Percentiles rank a stretch among this genome's conserved stretches.
Conservation (phyloP, 2,329 filamentous ascomycete species). For the Colletotrichum sp. region DNA sequence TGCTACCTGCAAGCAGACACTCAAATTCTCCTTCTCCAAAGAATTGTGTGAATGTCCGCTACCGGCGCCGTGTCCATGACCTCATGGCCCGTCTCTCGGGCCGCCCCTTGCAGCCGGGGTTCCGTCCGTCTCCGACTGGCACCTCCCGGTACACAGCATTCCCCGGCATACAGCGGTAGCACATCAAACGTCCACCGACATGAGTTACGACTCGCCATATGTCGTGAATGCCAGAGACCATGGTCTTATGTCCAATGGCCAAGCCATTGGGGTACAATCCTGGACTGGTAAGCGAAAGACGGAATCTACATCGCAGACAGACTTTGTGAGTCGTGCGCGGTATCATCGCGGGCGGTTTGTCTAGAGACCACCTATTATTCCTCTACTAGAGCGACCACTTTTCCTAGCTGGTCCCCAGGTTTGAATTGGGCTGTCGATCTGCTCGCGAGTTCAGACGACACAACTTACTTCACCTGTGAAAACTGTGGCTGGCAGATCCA, state of each 20-base stretch:
- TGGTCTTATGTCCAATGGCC: neutral
- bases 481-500: neutral
- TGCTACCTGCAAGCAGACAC: neutral
- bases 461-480: neutral
- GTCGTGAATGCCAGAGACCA: neutral
- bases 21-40: neutral
- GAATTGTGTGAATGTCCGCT: neutral
- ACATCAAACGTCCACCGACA: neutral
- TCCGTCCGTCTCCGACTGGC: slow-evolving; percentile 7
- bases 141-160: neutral
- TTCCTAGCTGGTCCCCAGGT: neutral
- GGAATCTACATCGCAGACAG: neutral
- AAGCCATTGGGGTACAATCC: neutral
- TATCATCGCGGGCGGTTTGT: neutral
- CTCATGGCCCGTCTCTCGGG: slow-evolving; percentile 9
- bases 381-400: neutral
- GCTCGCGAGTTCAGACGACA: neutral
- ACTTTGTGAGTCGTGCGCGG: neutral
- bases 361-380: neutral
- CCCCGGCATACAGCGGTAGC: neutral
- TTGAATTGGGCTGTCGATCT: neutral
- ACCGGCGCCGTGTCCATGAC: slow-evolving; percentile 5
- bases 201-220: neutral
- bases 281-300: neutral
- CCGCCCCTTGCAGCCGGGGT: slow-evolving; percentile 3